Evolutionary conservation across 441 rosid genomes (phyloP), one percentile per base, ranked within the genome.

Genomic region (Eruca vesicaria): DNA sequence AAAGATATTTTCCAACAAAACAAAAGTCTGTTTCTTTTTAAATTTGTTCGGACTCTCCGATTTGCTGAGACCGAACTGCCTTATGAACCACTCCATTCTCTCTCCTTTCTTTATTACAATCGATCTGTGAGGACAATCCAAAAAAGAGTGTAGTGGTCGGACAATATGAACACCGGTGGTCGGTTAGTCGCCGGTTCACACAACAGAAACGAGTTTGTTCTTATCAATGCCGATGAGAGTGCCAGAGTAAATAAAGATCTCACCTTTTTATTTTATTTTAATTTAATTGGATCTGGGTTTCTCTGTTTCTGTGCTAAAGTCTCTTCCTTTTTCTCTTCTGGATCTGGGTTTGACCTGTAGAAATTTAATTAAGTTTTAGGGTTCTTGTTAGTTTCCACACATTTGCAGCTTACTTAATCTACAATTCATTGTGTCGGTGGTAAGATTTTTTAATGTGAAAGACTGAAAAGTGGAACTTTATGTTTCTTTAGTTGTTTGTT

Each of bases 101-200:
- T 63, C 7, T 56, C 5, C n/a, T n/a, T n/a, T 33, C 15, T 10
- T 4, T n/a, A n/a, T n/a, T n/a, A 45, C 16, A 72, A 9, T 63
- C 78, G 73, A 69, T 74, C 76, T 41, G 71, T 73, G 41, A 19
- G 41, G 4, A 35, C 12, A 60, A 72, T 33, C 78, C 41, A 53
- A 10, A 48, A 3, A 20, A n/a, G 50, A n/a, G 1, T 21, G 63
- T 53, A 75, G 74, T 41, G 31, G 38, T 67, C 70, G 12, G 69
- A 43, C 41, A 45, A 57, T 20, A 92, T 92, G 99, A 90, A 86
- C 29, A 82, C 98, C 67, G 86, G 87, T 66, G 99, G 98, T 52
- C 85, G 97, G 71, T 91, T 95, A 55, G 66, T 95, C 84, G 98
- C 99, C 52, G 99, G 99, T 81, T 95, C 99, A 83, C 99, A 93